Evolutionary conservation across 2,329 filamentous ascomycete species (phyloP).

Genomic region (Fusarium armeniacum): DNA sequence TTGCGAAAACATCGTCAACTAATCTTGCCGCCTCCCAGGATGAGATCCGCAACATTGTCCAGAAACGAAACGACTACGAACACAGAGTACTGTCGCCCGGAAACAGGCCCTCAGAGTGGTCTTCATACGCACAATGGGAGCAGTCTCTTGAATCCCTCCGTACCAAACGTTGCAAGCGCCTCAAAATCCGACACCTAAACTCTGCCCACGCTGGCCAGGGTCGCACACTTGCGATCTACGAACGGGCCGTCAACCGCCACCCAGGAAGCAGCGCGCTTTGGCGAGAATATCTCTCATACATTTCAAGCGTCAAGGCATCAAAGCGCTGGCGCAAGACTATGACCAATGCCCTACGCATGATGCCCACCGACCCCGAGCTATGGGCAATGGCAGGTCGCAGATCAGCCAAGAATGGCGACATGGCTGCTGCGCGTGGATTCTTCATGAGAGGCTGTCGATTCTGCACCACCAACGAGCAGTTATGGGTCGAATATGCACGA

Average conservation of each 20-base stretch:
- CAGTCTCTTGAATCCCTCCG: slow-evolving; percentile 80
- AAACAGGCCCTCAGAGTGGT: slow-evolving; percentile 81
- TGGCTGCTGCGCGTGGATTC: slow-evolving; percentile 84
- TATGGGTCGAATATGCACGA: slow-evolving; percentile 93
- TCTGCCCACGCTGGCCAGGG: slow-evolving; percentile 80
- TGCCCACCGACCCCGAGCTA: slow-evolving; percentile 84
- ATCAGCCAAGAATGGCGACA: slow-evolving; percentile 85
- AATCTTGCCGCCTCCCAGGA: slow-evolving; percentile 67
- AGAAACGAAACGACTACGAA: slow-evolving; percentile 93
- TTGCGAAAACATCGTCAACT: slow-evolving; percentile 9
- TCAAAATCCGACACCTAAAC: slow-evolving; percentile 78
- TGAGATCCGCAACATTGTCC: slow-evolving; percentile 89
- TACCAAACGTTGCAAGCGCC: slow-evolving; percentile 83
- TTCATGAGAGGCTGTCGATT: slow-evolving; percentile 93
- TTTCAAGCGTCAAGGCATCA: slow-evolving; percentile 74
- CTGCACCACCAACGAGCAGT: slow-evolving; percentile 77
- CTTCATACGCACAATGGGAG: slow-evolving; percentile 83
- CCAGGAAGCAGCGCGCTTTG: slow-evolving; percentile 85
- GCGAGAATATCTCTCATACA: slow-evolving; percentile 91
- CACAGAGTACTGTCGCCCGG: slow-evolving; percentile 89
- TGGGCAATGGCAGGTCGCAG: slow-evolving; percentile 89
- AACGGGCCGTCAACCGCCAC: slow-evolving; percentile 87
- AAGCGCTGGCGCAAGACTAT: slow-evolving; percentile 76
- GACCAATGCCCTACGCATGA: slow-evolving; percentile 82
- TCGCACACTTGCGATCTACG: slow-evolving; percentile 89